Base-by-base conservation (phyloP, 768 basidiomycete genomes). In the Boletus eberwhitei region DNA sequence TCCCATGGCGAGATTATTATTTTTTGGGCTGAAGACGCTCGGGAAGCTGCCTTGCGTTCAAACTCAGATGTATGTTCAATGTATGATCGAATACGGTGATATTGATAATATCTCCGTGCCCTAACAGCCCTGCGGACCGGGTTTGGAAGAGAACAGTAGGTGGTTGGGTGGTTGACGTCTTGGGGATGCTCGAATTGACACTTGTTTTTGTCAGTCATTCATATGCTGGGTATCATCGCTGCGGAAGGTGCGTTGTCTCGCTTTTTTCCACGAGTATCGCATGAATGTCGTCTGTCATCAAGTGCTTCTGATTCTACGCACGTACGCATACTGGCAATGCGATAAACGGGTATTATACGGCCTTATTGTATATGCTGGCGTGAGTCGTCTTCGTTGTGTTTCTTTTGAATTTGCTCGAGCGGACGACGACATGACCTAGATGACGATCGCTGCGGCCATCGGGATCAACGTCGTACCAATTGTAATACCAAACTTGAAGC, bases 271-370 rank as follows among this genome's bases (percentile, higher is more conserved):
- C 8, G n/a, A 19, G 2, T 12, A 17, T 12, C 6, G 2, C 26
- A 31, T 39, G 32, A 40, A 48, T n/a, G 7, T 37, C 9, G 5
- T 39, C 21, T 24, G 21, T 22, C 8, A 19, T 17, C 19, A 36
- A 66, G 64, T 42, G 26, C 57, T 64, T 32, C 49, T 64, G 2
- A 7, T 56, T 36, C 22, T 64, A 19, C 60, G 57, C 51, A 66
- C 63, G 9, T 59, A 55, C 34, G 64, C 64, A 1, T 66, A 59
- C 12, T 64, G 63, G 63, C 36, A 55, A 26, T 35, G 58, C 9
- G 29, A 59, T 24, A 64, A 45, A 31, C 26, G 42, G 7, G 12
- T 64, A 4, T 41, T 54, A 26, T 59, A 46, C 26, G 60, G 54
- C 24, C 61, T 66, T 21, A 9, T 45, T 11, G 7, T 21, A n/a